Conservation (phyloP, 2,329 filamentous ascomycete species). For the Fusarium devonianum region DNA sequence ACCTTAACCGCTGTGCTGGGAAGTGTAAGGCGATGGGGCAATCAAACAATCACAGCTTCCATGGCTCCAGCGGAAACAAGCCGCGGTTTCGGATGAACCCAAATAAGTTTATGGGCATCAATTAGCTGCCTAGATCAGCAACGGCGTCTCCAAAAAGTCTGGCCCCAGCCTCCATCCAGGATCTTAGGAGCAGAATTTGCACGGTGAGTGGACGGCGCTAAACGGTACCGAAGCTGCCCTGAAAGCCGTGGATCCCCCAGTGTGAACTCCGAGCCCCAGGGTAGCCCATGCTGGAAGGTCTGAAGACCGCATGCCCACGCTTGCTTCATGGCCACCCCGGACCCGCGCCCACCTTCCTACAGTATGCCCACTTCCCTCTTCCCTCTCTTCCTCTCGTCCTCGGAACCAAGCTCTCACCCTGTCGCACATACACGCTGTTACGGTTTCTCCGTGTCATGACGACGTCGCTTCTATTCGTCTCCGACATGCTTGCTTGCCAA, state of each 20-base stretch:
- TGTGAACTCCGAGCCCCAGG: not conserved
- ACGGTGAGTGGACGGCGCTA: not conserved
- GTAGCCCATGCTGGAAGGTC: no score
- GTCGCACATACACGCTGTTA: slow-evolving; percentile 26
- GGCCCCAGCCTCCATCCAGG: no score
- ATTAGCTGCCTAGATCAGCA: not conserved
- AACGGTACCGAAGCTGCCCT: not conserved
- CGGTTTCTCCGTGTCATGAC: slow-evolving; percentile 33
- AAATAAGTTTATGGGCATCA: no score
- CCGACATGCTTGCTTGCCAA: slow-evolving; percentile 43
- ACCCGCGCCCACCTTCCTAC: slow-evolving; percentile 34
- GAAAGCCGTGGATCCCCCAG: not conserved
- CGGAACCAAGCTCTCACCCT: slow-evolving; percentile 41
- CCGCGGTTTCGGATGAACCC: not conserved
- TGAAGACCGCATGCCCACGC: no score
- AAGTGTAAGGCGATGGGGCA: not conserved
- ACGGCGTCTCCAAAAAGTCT: no score
- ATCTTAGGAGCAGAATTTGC: not conserved
- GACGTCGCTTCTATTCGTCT: slow-evolving; percentile 26
- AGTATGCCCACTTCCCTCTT: slow-evolving; percentile 26
- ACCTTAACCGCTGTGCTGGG: not conserved
- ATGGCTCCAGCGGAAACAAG: not conserved
- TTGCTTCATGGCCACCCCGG: slow-evolving; percentile 9
- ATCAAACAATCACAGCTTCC: not conserved
- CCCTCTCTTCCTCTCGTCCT: slow-evolving; percentile 27